Conservation (phyloP, 768 basidiomycete species). For the Amanita pallidorosea region DNA sequence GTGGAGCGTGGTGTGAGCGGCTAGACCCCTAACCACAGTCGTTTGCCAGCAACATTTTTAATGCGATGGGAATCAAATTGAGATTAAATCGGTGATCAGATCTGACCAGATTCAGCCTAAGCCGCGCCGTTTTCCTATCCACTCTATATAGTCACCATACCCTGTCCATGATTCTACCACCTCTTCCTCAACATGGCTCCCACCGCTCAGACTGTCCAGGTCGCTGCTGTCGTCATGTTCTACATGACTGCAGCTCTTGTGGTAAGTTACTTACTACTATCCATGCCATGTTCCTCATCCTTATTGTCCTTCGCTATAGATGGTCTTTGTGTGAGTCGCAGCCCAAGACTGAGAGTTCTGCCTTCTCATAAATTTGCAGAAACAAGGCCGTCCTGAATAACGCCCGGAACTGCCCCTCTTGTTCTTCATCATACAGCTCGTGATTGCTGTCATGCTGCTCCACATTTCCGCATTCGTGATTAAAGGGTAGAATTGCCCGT, state of each 20-base stretch:
- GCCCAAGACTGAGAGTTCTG: not conserved
- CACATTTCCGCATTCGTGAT: slow-evolving; percentile 40
- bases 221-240: slow-evolving; percentile 64
- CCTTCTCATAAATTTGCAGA: slow-evolving; percentile 22
- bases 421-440: slow-evolving; percentile 59
- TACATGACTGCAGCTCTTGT: slow-evolving; percentile 72
- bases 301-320: slow-evolving; percentile 17
- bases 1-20: not conserved
- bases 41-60: too few relatives aligned
- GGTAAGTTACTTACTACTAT: slow-evolving; percentile 31
- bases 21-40: too few relatives aligned
- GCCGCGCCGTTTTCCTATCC: too few relatives aligned
- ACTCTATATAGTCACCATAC: not conserved
- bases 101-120: too few relatives aligned
- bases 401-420: slow-evolving; percentile 52
- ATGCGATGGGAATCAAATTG: too few relatives aligned
- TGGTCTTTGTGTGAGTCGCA: slow-evolving; percentile 38
- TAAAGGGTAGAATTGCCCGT: slow-evolving; percentile 45
- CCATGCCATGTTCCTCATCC: not conserved
- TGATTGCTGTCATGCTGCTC: slow-evolving; percentile 56
- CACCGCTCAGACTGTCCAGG: slow-evolving; percentile 30
- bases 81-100: too few relatives aligned
- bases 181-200: slow-evolving; percentile 16
- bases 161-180: not conserved
- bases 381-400: slow-evolving; percentile 70